These are phyloP conservation scores for Leishmania arabica DNA, from an alignment of 208 protist genomes.

Conservation along the genomic window DNA sequence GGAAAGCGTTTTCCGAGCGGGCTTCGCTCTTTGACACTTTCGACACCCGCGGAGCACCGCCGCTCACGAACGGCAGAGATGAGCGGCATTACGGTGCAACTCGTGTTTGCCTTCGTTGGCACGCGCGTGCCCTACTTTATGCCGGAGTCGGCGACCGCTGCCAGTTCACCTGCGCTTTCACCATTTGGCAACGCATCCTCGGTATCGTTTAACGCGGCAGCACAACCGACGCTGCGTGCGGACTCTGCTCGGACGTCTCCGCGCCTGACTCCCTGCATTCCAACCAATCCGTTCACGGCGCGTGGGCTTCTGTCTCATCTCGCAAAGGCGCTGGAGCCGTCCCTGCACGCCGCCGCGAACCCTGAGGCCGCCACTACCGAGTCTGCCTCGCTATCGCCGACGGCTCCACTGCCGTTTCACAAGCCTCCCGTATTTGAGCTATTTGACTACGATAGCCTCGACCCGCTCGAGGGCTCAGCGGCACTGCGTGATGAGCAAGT, in stretches of 20 bases:
- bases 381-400: background rate
- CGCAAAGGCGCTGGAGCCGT: background rate
- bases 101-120: slow-evolving; percentile 36
- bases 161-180: slow-evolving; percentile 8
- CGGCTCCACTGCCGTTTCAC: background rate
- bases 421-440: slow-evolving; percentile 18
- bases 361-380: background rate
- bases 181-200: slow-evolving; percentile 6
- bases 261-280: background rate
- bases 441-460: slow-evolving; percentile 19
- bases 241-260: slow-evolving; percentile 19
- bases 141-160: background rate
- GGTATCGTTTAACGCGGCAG: slow-evolving; percentile 1
- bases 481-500: slow-evolving; percentile 21
- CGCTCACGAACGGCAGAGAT: background rate
- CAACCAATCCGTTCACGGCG: background rate
- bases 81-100: slow-evolving; percentile 29
- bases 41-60: background rate
- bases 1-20: background rate
- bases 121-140: slow-evolving; percentile 32
- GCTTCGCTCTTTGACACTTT: background rate
- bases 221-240: slow-evolving; percentile 13
- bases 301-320: slow-evolving; percentile 25
- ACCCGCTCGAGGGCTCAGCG: slow-evolving; percentile 19
- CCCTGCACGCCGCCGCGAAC: background rate